Evolutionary conservation across 1,284 basidiomycete species (phyloP), one percentile per base, ranked within the genome.

Genomic region (Malassezia yamatoensis): DNA sequence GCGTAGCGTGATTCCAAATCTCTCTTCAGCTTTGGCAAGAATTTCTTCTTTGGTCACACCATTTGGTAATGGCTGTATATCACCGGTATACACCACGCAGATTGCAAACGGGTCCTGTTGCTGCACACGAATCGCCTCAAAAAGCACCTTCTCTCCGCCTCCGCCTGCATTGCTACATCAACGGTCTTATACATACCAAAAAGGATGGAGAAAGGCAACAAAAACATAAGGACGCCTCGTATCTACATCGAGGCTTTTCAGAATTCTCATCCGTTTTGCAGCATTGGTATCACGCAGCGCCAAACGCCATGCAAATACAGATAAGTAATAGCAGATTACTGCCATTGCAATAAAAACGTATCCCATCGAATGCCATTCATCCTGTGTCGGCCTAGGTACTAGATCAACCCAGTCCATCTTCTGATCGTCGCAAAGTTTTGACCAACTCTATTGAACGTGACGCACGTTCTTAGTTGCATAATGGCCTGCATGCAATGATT

Each of bases 141-240:
- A 99, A 0, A 99, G 78, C 0, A 99, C 93, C 1, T 91, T 82
- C 76, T 98, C 93, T 0, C 94, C 94, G 12, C 94, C 94, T 11
- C 93, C 93, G 0, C 93, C 93, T 20, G 91, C 90, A 79, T 98
- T 94, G 74, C 90, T 45, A 13, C 7, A 9, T 45, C 10, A 45
- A 21, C 8, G 15, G 10, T 9, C 5, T 3, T 3, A 29, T 29
- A 45, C 43, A 9, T 45, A 45, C 43, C 24, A 94, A 76, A 90
- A 96, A 0, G 91, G 91, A 77, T 96, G 91, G 75, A 94, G 91
- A 77, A 96, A 88, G 0, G 88, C 91, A 16, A 73, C 41, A 35
- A 74, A 54, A 37, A 59, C 61, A 40, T 49, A 49, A 39, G 29
- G 1, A 24, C 33, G 24, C 15, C 24, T 7, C 35, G 33, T 42